Evolutionary conservation across 2,329 filamentous ascomycete species (phyloP), one percentile per base, ranked within the genome.

Genomic region (Fusarium sacchari): DNA sequence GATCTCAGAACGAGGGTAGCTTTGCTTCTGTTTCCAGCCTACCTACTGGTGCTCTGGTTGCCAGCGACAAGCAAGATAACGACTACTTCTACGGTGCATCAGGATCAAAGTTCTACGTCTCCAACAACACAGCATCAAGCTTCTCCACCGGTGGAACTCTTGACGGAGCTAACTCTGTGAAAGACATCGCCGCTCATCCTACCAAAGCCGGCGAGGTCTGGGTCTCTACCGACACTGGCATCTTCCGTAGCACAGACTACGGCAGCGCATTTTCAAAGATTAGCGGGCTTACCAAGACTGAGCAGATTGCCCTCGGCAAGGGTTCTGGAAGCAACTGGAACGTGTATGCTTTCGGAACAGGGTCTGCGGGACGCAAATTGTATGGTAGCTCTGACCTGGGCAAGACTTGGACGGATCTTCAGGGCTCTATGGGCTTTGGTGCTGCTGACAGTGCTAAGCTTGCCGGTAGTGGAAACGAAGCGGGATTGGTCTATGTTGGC

Each of bases 191-290:
- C 22, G 84, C 84, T 2, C 85, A 91, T 69, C 89, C 90, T 1
- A 84, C 86, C 11, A 83, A 84, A 17, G 88, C 89, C 0, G 91
- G 92, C 18, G 88, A 90, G 53, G 85, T 93, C 53, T 89, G 86
- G 79, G 88, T 88, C 4, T 88, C 88, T 3, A 89, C 88, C 0
- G 83, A 89, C 60, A 80, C 75, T 0, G 89, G 89, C 11, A 79
- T 91, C 53, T 90, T 87, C 81, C 85, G 85, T 72, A 88, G 86
- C 15, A 86, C 84, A 11, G 79, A 90, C 77, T 88, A 81, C 40
- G 89, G 87, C 10, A 76, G 79, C 8, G 83, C 83, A 3, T 90
- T 89, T 71, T 81, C 83, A 0, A 78, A 83, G 32, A 75, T 84
- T 0, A 81, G 82, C 10, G 75, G 79, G 0, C 70, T 87, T 24